Evolutionary conservation across 2,329 filamentous ascomycete genomes (phyloP).

Genomic region (Atkinsonella texensis): DNA sequence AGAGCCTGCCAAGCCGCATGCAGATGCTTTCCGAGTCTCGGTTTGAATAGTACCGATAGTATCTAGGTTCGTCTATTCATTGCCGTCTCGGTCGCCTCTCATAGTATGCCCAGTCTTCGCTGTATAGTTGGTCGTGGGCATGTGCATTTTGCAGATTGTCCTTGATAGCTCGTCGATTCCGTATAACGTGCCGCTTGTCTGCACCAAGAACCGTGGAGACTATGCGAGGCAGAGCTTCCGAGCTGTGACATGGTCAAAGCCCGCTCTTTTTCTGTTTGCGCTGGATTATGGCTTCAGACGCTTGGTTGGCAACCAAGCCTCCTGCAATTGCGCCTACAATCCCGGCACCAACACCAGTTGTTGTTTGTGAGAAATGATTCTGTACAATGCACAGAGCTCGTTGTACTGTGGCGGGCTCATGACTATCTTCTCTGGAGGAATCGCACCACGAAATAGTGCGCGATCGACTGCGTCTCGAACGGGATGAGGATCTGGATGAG

Average conservation of each 20-base stretch:
- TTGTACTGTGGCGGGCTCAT: slow-evolving; percentile 20
- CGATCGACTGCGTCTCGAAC: slow-evolving; percentile 13
- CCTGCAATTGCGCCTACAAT: slow-evolving; percentile 43
- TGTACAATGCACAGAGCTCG: slow-evolving; percentile 30
- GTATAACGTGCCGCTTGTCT: slow-evolving; percentile 11
- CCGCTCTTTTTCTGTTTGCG: slow-evolving; percentile 16
- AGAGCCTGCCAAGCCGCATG: not conserved
- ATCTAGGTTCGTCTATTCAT: slow-evolving; percentile 13
- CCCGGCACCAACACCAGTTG: slow-evolving; percentile 36
- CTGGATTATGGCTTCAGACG: slow-evolving; percentile 27
- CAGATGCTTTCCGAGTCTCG: not conserved
- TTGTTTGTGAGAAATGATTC: slow-evolving; percentile 35
- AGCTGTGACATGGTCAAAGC: slow-evolving; percentile 13
- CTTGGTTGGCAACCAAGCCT: slow-evolving; percentile 39
- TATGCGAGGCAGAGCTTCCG: slow-evolving; percentile 20
- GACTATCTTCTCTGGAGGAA: slow-evolving; percentile 6
- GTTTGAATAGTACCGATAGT: slow-evolving; percentile 9
- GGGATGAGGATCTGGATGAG: no score
- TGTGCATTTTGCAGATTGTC: slow-evolving; percentile 13
- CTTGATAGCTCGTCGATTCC: slow-evolving; percentile 7
- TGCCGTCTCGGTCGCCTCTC: slow-evolving; percentile 13
- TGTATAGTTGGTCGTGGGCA: slow-evolving; percentile 18
- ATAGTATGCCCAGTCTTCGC: slow-evolving; percentile 7
- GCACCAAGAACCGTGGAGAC: slow-evolving; percentile 41
- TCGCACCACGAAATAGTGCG: slow-evolving; percentile 2